Evolutionary conservation across 2,329 filamentous ascomycete species (phyloP), one percentile per base, ranked within the genome.

Genomic region (Hansfordia pulvinata): DNA sequence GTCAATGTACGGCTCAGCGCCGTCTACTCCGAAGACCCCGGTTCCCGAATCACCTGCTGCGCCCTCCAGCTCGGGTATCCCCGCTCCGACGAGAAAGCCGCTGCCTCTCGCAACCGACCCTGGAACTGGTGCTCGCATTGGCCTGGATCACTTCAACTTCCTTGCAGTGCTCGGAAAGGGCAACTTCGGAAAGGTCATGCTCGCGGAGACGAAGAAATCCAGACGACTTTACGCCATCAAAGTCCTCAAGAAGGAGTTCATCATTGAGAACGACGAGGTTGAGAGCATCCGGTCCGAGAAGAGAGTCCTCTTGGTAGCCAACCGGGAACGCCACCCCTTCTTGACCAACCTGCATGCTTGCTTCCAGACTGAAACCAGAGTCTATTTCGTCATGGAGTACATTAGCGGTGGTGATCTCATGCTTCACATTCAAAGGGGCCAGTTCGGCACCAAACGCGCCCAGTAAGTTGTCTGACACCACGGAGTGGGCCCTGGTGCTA

Each of bases 381-480:
- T 98, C 13, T 98, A 98, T 60, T 98, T 98, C 48, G 90, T 98
- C 37, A 96, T 96, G 88, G 90, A 98, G 58, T 98, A 98, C 51
- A 84, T 98, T 36, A 93, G 85, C 48, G 90, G 90, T 61, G 90
- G 90, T 60, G 90, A 98, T 65, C 57, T 98, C 49, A 98, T 98
- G 90, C 64, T 96, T 56, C 90, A 98, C 58, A 98, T 98, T 49
- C 90, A 98, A 53, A 76, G 90, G 33, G 88, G 88, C 11, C 83
- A 93, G 47, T 98, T 98, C 46, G 88, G 88, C 30, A 81, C 85
- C 6, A 96, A 93, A 58, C 75, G 90, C 40, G 88, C 90, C 37
- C 90, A 98, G 79, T 86, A 74, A 59, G 79, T 69, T 28, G 20
- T 22, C 4, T n/a, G n/a, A n/a, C n/a, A n/a, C n/a, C n/a, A n/a